These are phyloP conservation scores for Oenanthe javanica DNA, from an alignment of 140 eudicot genomes.

Conservation along the genomic window DNA sequence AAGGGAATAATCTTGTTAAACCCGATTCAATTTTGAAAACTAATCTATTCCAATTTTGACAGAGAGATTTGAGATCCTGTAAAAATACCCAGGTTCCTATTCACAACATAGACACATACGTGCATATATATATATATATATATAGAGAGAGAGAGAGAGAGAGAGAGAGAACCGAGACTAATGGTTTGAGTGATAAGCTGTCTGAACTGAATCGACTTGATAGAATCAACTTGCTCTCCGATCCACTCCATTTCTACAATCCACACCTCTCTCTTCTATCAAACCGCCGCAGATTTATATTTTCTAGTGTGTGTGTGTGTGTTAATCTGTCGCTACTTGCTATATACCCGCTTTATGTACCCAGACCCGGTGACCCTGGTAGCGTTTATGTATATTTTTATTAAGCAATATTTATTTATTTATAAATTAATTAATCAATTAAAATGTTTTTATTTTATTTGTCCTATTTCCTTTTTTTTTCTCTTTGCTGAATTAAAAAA, in stretches of 20 bases:
- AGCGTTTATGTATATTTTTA: too few relatives aligned
- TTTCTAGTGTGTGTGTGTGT: neutral
- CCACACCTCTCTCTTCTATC: neutral
- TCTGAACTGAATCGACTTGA: constrained; percentile 68
- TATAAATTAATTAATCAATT: too few relatives aligned
- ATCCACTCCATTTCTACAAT: constrained; percentile 64
- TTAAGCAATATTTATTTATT: neutral
- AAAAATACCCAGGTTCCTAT: too few relatives aligned
- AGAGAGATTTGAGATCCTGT: neutral
- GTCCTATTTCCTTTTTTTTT: too few relatives aligned
- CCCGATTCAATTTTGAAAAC: too few relatives aligned
- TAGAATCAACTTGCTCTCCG: constrained; percentile 76
- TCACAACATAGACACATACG: too few relatives aligned
- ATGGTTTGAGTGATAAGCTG: constrained; percentile 70
- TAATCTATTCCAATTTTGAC: neutral
- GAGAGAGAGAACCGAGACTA: constrained; percentile 51
- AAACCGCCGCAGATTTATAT: neutral
- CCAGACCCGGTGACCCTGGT: neutral
- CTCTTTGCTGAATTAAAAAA: too few relatives aligned
- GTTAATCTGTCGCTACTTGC: neutral
- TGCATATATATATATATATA: too few relatives aligned
- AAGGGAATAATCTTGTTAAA: too few relatives aligned
- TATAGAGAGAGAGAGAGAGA: neutral
- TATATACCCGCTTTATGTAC: neutral
- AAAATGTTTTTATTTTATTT: too few relatives aligned